Evolutionary conservation across 179 eudicot genomes (phyloP).

Genomic region (Beta lomatogona): DNA sequence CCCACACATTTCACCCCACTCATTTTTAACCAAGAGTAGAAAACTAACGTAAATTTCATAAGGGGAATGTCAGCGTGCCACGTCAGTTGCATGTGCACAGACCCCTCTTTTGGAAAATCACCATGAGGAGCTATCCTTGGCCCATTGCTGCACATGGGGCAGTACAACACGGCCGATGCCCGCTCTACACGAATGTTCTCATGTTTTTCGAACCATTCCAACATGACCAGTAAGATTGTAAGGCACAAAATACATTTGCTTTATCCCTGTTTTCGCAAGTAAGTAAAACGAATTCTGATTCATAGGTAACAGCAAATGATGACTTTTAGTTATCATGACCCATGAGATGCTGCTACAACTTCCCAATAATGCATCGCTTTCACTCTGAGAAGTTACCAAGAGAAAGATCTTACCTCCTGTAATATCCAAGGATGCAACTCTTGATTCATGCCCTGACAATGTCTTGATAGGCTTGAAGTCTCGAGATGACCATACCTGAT

Average conservation of each 20-base stretch:
- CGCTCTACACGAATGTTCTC: no score
- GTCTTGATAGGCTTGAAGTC: conserved; percentile 92
- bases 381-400: not conserved
- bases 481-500: conserved; percentile 89
- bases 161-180: no score
- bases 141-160: no score
- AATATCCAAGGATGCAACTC: conserved; percentile 81
- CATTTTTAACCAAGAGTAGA: no score
- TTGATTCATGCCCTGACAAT: conserved; percentile 85
- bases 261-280: not conserved
- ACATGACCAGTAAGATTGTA: not conserved
- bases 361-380: not conserved
- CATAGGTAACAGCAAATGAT: not conserved
- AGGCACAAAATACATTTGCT: not conserved
- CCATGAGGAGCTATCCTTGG: no score
- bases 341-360: not conserved
- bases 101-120: no score
- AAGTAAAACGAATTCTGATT: not conserved
- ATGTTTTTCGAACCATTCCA: not conserved
- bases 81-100: no score
- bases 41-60: no score
- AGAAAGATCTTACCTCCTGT: conserved; percentile 55
- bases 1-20: no score
- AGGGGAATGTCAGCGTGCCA: no score
- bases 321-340: not conserved